Evolutionary conservation across 345 rosid species (phyloP).

Genomic region (Gynandropsis gynandra): DNA sequence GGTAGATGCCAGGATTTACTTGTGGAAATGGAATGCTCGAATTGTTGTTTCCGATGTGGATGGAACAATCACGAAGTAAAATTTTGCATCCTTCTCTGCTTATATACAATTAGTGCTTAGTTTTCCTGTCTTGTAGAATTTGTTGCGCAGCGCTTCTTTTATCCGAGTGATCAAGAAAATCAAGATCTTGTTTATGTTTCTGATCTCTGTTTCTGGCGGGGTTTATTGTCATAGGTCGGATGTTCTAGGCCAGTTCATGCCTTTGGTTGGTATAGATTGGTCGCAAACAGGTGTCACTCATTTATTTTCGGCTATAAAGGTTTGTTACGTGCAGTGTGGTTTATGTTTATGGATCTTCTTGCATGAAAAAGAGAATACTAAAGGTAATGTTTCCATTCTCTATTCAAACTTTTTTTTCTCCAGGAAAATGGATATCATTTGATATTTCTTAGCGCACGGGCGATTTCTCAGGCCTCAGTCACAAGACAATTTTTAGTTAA

Average conservation of each 20-base stretch:
- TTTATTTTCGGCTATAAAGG: conserved; percentile 89
- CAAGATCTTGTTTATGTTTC: conserved; percentile 8
- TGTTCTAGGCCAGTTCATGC: conserved; percentile 98
- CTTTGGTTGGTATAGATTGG: conserved; percentile 93
- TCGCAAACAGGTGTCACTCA: conserved; percentile 91
- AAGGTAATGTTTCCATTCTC: conserved; percentile 9
- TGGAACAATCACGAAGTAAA: conserved; percentile 94
- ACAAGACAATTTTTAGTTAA: conserved; percentile 81
- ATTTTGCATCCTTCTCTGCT: background rate
- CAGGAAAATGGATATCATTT: conserved; percentile 97
- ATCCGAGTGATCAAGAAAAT: background rate
- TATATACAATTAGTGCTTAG: too few relatives aligned
- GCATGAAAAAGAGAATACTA: background rate
- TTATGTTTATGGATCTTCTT: background rate
- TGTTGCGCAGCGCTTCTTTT: too few relatives aligned
- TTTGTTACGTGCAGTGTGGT: conserved; percentile 27
- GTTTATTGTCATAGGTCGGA: conserved; percentile 55
- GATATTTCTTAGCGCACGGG: conserved; percentile 93
- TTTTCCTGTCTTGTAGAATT: too few relatives aligned
- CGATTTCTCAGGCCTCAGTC: conserved; percentile 84
- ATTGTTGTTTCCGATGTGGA: conserved; percentile 96
- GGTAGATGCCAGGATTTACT: conserved; percentile 90
- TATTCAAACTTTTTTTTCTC: conserved; percentile 9
- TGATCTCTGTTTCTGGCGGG: conserved; percentile 6
- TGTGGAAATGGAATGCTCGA: conserved; percentile 94